Evolutionary conservation across 1,139 yeast genomes (phyloP).

Genomic region (Blastobotrys serpentis): DNA sequence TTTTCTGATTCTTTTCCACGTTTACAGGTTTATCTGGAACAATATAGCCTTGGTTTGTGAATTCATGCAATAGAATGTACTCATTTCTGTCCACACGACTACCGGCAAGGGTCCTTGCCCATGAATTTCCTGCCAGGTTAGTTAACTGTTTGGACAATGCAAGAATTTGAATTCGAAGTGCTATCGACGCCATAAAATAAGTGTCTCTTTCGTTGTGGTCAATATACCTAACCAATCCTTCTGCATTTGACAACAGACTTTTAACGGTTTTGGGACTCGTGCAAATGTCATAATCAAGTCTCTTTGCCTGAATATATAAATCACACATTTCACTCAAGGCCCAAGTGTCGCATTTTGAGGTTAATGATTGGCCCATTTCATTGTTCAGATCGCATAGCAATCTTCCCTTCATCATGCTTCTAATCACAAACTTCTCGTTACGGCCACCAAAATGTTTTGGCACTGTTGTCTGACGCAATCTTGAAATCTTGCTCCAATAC

Average conservation of each 20-base stretch:
- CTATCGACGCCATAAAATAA: conserved; percentile 65
- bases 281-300: conserved; percentile 69
- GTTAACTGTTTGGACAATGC: conserved; percentile 91
- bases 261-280: conserved; percentile 5
- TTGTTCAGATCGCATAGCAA: conserved; percentile 89
- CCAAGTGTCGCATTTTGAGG: conserved; percentile 95
- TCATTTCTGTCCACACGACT: conserved; percentile 97
- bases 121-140: conserved; percentile 92
- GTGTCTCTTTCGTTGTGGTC: conserved; percentile 70
- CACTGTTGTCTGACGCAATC: conserved; percentile 67
- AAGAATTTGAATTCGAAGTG: conserved; percentile 78
- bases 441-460: conserved; percentile 58
- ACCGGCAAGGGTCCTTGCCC: conserved; percentile 94
- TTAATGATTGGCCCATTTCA: conserved; percentile 91
- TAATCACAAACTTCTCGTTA: conserved; percentile 45
- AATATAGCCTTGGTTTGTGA: conserved; percentile 72
- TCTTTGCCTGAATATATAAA: conserved; percentile 60
- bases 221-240: conserved; percentile 64
- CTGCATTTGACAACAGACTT: conserved; percentile 42
- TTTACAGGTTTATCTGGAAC: conserved; percentile 72
- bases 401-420: conserved; percentile 82
- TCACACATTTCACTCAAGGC: conserved; percentile 88
- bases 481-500: conserved; percentile 83
- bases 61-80: conserved; percentile 88
- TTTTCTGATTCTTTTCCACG: conserved; percentile 41